Evolutionary conservation across 2,329 filamentous ascomycete species (phyloP), one percentile per base, ranked within the genome.

Genomic region (Phyllosticta ampelicida): DNA sequence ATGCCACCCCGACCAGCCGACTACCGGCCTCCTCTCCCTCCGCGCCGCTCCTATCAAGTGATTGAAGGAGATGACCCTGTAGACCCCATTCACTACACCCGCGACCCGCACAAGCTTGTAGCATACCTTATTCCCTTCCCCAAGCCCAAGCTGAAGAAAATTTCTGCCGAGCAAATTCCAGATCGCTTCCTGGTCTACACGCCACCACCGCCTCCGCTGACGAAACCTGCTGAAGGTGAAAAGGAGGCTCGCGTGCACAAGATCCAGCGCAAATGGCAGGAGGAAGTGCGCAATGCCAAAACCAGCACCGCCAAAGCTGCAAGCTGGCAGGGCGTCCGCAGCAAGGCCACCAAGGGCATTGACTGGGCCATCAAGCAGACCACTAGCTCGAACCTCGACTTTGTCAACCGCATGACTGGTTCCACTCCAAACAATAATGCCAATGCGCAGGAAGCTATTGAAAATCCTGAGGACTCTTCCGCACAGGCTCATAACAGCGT

Each of bases 121-220:
- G 74, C 71, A 9, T 77, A 77, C 56, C 65, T 77, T 1, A 66
- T 77, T 5, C 75, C 75, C 0, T 75, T 76, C 49, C 75, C 75
- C 1, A 74, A 73, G 58, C 75, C 75, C 4, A 62, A 66, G 0
- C 58, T 75, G 44, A 66, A 69, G 16, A 66, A 67, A 18, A 63
- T 69, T 0, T 62, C 66, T 6, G 56, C 66, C 13, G 67, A 70
- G 26, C 52, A 62, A 16, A 68, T 76, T 6, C 74, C 74, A 0
- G 61, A 67, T 5, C 71, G 74, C 10, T 77, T 75, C 62, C 64
- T 77, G 20, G 70, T 77, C 60, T 77, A 76, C 63, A 76, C 75
- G 0, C 75, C 75, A 3, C 74, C 74, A 5, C 67, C 72, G 5
- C 74, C 74, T 9, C 75, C 74, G 9, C 64, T 77, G 1, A 64